A percentile compares a stretch with the other conserved stretches of the same genome.
Evolutionary conservation across 345 rosid genomes (phyloP).

Genomic region (Dipteronia dyeriana): DNA sequence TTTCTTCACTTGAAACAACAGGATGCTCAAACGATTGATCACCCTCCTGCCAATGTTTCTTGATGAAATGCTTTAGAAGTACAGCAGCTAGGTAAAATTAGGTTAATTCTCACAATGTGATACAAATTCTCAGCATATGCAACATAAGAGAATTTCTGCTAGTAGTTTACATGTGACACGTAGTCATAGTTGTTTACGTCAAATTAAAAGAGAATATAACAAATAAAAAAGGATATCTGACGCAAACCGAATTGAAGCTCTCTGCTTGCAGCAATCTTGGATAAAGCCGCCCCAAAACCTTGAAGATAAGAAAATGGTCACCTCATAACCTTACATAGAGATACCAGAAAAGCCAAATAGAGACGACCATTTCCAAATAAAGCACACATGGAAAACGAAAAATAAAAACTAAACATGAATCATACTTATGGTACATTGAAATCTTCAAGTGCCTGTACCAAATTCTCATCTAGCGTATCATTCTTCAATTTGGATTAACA

Average conservation of each 20-base stretch:
- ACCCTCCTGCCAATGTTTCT: slow-evolving; percentile 88
- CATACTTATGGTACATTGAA: neutral
- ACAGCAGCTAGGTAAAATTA: slow-evolving; percentile 82
- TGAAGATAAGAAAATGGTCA: slow-evolving; percentile 14
- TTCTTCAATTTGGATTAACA: neutral
- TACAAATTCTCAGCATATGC: neutral
- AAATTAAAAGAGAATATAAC: neutral
- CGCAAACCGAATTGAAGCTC: slow-evolving; percentile 76
- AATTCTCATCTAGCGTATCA: neutral
- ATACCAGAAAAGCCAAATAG: neutral
- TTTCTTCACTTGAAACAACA: slow-evolving; percentile 64
- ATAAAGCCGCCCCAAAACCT: slow-evolving; percentile 87
- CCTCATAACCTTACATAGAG: neutral
- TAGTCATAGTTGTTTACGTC: neutral
- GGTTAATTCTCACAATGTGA: slow-evolving; percentile 52
- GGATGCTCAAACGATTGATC: slow-evolving; percentile 83
- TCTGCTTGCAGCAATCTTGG: slow-evolving; percentile 76
- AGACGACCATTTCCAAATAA: neutral
- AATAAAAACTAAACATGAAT: neutral
- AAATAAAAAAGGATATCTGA: slow-evolving; percentile 74
- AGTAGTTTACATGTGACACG: neutral
- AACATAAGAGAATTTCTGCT: neutral
- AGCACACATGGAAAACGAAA: too few relatives aligned
- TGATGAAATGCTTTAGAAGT: slow-evolving; percentile 82
- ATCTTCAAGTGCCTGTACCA: neutral